phyloP scores from a whole-genome alignment of 2,329 filamentous ascomycete species.

The Aspergillus sp. region DNA sequence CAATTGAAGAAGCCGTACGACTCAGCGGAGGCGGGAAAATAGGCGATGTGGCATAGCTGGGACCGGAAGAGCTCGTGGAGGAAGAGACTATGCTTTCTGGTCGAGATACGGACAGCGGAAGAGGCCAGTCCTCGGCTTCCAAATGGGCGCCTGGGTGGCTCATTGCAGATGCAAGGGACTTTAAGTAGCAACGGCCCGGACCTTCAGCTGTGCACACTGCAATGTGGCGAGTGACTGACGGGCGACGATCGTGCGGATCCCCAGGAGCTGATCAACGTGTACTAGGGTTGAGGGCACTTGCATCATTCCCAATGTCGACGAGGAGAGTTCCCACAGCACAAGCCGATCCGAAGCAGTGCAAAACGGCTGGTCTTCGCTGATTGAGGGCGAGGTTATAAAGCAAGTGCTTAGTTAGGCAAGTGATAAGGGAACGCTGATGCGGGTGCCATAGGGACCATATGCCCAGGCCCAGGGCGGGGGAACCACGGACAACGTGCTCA shows the following conservation, averaged over 20 bases:
- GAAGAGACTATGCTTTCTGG: slow-evolving; percentile 30
- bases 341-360: slow-evolving; percentile 13
- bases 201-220: background rate
- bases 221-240: background rate
- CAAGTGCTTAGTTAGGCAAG: background rate
- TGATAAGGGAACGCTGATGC: background rate
- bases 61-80: slow-evolving; percentile 28
- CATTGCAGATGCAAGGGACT: slow-evolving; percentile 13
- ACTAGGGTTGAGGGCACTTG: slow-evolving; percentile 9
- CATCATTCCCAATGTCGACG: slow-evolving; percentile 13
- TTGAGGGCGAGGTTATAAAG: slow-evolving; percentile 1
- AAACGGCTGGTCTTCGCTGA: slow-evolving; percentile 5
- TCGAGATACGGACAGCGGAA: slow-evolving; percentile 19
- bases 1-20: slow-evolving; percentile 26
- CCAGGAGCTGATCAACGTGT: slow-evolving; percentile 14
- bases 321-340: slow-evolving; percentile 2
- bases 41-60: slow-evolving; percentile 28
- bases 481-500: slow-evolving; percentile 1
- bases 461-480: background rate
- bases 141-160: slow-evolving; percentile 13
- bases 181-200: background rate
- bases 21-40: slow-evolving; percentile 26
- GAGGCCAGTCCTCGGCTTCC: slow-evolving; percentile 33
- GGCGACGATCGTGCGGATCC: slow-evolving; percentile 26
- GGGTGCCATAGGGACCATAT: background rate